phyloP scores from a whole-genome alignment of 495 filamentous ascomycete species.

The Penicillium lagena region DNA sequence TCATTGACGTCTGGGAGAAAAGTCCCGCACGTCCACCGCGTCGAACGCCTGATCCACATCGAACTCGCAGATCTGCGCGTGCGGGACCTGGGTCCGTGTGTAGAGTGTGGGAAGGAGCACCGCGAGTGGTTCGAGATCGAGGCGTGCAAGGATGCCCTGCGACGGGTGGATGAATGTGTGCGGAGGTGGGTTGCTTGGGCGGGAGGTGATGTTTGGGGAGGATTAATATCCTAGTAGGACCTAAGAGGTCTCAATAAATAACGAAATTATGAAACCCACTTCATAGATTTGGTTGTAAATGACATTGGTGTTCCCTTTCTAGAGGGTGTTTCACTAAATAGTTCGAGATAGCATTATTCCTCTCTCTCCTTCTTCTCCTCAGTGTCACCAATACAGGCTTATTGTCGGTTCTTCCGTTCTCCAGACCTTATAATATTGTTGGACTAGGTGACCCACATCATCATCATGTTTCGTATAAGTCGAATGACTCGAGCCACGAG shows the following conservation, averaged over 20 bases:
- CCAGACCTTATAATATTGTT: too few relatives aligned
- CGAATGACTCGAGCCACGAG: too few relatives aligned
- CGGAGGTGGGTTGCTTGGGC: conserved; percentile 83
- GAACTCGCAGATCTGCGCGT: conserved; percentile 69
- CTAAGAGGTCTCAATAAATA: not conserved
- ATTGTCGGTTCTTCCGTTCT: too few relatives aligned
- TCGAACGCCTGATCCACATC: conserved; percentile 85
- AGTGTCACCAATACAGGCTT: too few relatives aligned
- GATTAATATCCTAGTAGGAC: conserved; percentile 4
- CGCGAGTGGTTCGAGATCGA: conserved; percentile 95
- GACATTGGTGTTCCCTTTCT: too few relatives aligned
- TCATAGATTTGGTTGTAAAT: too few relatives aligned
- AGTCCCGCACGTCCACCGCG: conserved; percentile 79
- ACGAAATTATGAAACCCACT: not conserved
- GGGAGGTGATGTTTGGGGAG: conserved; percentile 19
- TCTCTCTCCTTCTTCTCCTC: too few relatives aligned
- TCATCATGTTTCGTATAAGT: too few relatives aligned
- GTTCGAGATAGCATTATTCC: too few relatives aligned
- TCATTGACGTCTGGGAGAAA: conserved; percentile 46
- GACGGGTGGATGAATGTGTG: conserved; percentile 75
- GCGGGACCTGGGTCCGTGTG: conserved; percentile 63
- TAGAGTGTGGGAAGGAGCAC: conserved; percentile 79
- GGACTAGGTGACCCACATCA: too few relatives aligned
- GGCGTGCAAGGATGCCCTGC: conserved; percentile 62
- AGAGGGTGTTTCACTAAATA: too few relatives aligned